phyloP scores from a whole-genome alignment of 2,329 filamentous ascomycete species.

The Orbilia javanica region DNA sequence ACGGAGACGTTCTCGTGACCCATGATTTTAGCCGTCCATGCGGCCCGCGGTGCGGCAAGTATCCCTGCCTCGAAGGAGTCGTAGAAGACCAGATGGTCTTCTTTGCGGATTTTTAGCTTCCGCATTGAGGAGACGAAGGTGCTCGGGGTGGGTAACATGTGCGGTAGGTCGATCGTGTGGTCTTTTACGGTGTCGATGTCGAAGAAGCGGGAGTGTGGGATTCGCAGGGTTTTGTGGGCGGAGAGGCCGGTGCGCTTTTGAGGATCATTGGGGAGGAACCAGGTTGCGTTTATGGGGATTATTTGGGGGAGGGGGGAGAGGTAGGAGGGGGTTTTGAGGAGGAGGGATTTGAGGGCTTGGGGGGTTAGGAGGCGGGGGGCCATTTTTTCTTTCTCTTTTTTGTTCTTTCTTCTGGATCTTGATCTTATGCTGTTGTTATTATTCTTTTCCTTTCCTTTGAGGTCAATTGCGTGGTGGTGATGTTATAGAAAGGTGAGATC shows the following conservation, averaged over 20 bases:
- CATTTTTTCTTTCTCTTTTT: conserved; percentile 62
- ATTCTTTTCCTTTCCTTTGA: too few species aligned
- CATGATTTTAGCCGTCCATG: conserved; percentile 91
- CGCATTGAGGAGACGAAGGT: conserved; percentile 90
- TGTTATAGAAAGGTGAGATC: too few species aligned
- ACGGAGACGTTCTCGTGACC: conserved; percentile 90
- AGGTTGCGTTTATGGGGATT: conserved; percentile 89
- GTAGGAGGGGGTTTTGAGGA: conserved; percentile 83
- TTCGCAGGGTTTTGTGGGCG: conserved; percentile 70
- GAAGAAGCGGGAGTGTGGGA: conserved; percentile 93
- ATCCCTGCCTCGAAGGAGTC: conserved; percentile 91
- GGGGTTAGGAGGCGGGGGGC: conserved; percentile 86
- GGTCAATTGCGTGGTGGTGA: too few species aligned
- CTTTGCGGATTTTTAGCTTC: conserved; percentile 83
- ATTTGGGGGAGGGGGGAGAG: conserved; percentile 85
- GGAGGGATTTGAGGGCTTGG: conserved; percentile 81
- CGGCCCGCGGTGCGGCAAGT: conserved; percentile 92
- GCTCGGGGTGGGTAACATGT: conserved; percentile 89
- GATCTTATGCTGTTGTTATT: too few species aligned
- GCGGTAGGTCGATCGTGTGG: conserved; percentile 86
- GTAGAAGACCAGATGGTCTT: conserved; percentile 94
- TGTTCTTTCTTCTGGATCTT: too few species aligned
- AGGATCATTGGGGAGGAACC: conserved; percentile 95
- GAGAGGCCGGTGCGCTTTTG: conserved; percentile 75
- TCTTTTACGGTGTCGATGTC: conserved; percentile 94